Percentiles rank a stretch among this genome's conserved stretches.
Conservation (phyloP, 2,329 filamentous ascomycete genomes). For the Trichoderma aggressivum region DNA sequence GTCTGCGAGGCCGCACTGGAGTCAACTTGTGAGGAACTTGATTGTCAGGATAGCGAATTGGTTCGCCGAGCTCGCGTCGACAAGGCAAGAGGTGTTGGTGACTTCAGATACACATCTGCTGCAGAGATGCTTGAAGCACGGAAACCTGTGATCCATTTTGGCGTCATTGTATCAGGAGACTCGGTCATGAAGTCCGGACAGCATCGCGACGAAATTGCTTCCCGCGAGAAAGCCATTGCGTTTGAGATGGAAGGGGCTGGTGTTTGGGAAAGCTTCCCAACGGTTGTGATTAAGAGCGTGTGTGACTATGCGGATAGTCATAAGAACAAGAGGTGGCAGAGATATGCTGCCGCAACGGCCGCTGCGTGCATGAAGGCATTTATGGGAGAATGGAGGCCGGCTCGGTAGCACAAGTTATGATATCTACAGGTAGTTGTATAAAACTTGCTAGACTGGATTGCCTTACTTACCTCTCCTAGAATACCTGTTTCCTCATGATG, state of each 20-base stretch:
- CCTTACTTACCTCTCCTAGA: no score
- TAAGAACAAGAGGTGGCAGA: slow-evolving; percentile 35
- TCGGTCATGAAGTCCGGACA: slow-evolving; percentile 37
- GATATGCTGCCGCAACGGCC: slow-evolving; percentile 20
- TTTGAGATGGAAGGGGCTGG: slow-evolving; percentile 36
- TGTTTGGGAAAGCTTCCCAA: slow-evolving; percentile 30
- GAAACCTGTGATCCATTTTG: slow-evolving; percentile 27
- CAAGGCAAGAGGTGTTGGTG: not conserved
- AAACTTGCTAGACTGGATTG: not conserved
- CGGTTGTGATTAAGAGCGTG: slow-evolving; percentile 35
- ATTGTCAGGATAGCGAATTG: not conserved
- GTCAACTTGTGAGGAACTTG: not conserved
- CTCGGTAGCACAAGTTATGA: not conserved
- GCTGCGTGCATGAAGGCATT: slow-evolving; percentile 16
- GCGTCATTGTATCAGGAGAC: slow-evolving; percentile 37
- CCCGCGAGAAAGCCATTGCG: slow-evolving; percentile 23
- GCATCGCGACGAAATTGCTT: slow-evolving; percentile 33
- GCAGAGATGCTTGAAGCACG: not conserved
- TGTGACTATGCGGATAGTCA: slow-evolving; percentile 40
- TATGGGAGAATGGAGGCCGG: not conserved
- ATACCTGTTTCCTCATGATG: not conserved
- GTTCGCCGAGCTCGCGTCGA: not conserved
- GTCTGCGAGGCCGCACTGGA: not conserved
- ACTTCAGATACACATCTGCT: not conserved
- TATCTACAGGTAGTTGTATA: not conserved